A percentile compares a stretch with the other conserved stretches of the same genome.
Evolutionary conservation across 257 asterid species (phyloP).

Genomic region (Gardenia jasminoides): DNA sequence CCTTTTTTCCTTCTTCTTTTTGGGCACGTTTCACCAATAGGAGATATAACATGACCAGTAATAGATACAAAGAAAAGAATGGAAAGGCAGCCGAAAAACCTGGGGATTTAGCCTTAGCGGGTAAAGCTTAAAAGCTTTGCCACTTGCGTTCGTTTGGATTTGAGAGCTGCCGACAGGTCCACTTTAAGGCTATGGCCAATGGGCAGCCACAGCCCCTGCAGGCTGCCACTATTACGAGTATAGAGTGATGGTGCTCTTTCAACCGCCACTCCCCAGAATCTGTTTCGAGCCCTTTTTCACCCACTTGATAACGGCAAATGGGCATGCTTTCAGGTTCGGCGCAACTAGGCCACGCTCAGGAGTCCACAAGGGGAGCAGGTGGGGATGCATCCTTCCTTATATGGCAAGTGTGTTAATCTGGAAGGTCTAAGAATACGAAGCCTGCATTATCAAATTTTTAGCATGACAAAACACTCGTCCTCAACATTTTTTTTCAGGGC

Average conservation of each 20-base stretch:
- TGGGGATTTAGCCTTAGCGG: neutral
- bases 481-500: too few relatives aligned
- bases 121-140: neutral
- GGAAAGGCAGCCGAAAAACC: neutral
- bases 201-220: neutral
- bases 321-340: neutral
- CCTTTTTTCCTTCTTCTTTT: too few relatives aligned
- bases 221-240: neutral
- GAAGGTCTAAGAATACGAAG: neutral
- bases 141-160: too few relatives aligned
- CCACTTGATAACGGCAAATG: neutral
- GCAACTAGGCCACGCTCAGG: neutral
- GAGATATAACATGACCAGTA: neutral
- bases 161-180: slow-evolving; percentile 22
- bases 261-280: neutral
- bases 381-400: neutral
- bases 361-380: neutral
- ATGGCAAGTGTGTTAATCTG: neutral
- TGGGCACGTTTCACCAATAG: neutral
- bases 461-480: too few relatives aligned
- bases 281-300: neutral
- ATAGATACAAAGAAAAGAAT: neutral
- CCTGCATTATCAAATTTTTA: too few relatives aligned
- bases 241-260: neutral
- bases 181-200: neutral